These are phyloP conservation scores for Ampelocalamus luodianensis DNA, from an alignment of 176 grass and related monocot genomes.

Conservation along the genomic window DNA sequence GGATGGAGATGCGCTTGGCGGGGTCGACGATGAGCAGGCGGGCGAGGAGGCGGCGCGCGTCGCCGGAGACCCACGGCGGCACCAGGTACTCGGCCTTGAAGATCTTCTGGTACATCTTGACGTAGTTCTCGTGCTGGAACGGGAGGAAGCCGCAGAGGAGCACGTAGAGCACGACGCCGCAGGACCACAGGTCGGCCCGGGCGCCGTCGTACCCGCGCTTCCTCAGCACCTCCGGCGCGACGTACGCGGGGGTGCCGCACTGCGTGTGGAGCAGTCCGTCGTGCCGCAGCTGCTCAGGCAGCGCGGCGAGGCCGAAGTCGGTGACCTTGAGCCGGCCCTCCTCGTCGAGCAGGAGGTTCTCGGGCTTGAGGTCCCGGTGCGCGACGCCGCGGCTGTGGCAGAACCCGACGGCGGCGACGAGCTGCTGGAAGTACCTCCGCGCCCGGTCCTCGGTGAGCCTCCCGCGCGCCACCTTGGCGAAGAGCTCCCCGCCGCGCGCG, in stretches of 20 bases:
- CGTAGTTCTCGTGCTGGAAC: slow-evolving; percentile 79
- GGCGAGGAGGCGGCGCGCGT: slow-evolving; percentile 72
- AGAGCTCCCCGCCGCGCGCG: slow-evolving; percentile 80
- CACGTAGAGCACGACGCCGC: slow-evolving; percentile 93
- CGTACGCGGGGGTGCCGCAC: slow-evolving; percentile 97
- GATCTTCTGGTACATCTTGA: slow-evolving; percentile 92
- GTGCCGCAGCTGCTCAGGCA: slow-evolving; percentile 85
- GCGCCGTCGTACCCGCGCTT: slow-evolving; percentile 85
- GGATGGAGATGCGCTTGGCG: slow-evolving; percentile 70
- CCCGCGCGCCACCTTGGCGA: slow-evolving; percentile 62
- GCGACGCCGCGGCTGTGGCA: slow-evolving; percentile 91
- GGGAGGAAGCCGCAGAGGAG: slow-evolving; percentile 87
- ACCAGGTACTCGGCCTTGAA: slow-evolving; percentile 81
- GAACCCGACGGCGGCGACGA: slow-evolving; percentile 85
- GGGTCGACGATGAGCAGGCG: slow-evolving; percentile 83
- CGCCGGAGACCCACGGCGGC: slow-evolving; percentile 79
- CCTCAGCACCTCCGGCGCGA: slow-evolving; percentile 88
- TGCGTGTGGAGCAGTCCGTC: slow-evolving; percentile 95
- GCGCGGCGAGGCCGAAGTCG: slow-evolving; percentile 92
- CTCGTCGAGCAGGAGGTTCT: slow-evolving; percentile 92
- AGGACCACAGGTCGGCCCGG: slow-evolving; percentile 84
- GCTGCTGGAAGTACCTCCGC: slow-evolving; percentile 80
- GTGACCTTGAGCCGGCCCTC: slow-evolving; percentile 70
- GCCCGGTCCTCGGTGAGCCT: slow-evolving; percentile 70
- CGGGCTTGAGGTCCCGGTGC: slow-evolving; percentile 97